phyloP scores from a whole-genome alignment of 2,329 filamentous ascomycete species.

The Amauroascus verrucosus region DNA sequence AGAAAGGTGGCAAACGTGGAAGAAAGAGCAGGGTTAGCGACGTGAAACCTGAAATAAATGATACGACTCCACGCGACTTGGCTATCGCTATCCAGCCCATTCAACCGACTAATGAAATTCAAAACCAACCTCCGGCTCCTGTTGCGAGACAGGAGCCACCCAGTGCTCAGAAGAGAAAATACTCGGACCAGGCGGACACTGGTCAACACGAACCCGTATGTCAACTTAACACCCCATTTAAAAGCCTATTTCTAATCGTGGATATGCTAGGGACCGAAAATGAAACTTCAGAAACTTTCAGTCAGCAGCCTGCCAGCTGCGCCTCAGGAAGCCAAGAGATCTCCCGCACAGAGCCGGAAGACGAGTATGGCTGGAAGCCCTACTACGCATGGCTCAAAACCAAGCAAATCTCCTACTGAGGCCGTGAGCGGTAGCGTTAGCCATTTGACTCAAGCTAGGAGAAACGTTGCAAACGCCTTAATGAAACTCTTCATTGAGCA shows the following conservation, averaged over 20 bases:
- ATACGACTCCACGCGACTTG: slow-evolving; percentile 22
- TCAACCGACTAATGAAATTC: slow-evolving; percentile 22
- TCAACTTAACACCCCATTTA: not conserved
- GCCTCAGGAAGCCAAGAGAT: slow-evolving; percentile 19
- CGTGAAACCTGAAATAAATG: slow-evolving; percentile 31
- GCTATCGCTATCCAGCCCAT: slow-evolving; percentile 18
- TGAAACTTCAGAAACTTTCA: slow-evolving; percentile 34
- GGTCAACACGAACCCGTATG: slow-evolving; percentile 28
- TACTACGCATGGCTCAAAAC: slow-evolving; percentile 24
- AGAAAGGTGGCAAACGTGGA: slow-evolving; percentile 45
- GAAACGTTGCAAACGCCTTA: slow-evolving; percentile 59
- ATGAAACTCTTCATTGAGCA: slow-evolving; percentile 58
- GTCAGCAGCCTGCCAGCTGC: slow-evolving; percentile 18
- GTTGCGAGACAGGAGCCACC: slow-evolving; percentile 16
- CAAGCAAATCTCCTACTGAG: slow-evolving; percentile 25
- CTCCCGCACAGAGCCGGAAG: slow-evolving; percentile 26
- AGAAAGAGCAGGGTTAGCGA: slow-evolving; percentile 63
- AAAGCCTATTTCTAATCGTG: not conserved
- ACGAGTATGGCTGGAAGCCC: slow-evolving; percentile 23
- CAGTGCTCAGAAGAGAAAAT: slow-evolving; percentile 37
- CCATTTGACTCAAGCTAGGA: slow-evolving; percentile 54
- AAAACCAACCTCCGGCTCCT: slow-evolving; percentile 21
- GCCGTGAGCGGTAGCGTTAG: slow-evolving; percentile 34
- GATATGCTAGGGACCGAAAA: slow-evolving; percentile 29
- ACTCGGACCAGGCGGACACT: slow-evolving; percentile 31